phyloP scores from a whole-genome alignment of 495 filamentous ascomycete species.

The Aspergillus olivimuriae region DNA sequence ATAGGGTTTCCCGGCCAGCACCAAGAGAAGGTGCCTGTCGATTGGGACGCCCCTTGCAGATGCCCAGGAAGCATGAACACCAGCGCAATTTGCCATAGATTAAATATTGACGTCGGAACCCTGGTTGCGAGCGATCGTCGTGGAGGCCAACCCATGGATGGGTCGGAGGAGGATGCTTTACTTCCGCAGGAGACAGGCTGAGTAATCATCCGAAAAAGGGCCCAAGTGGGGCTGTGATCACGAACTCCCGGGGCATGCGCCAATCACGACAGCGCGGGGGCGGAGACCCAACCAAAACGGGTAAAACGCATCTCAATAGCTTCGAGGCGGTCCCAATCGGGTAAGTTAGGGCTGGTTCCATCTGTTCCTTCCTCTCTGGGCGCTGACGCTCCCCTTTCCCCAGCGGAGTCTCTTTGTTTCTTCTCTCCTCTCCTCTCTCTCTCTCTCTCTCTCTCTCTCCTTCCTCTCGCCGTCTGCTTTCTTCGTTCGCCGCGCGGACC shows the following conservation, averaged over 20 bases:
- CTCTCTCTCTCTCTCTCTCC: conserved; percentile 17
- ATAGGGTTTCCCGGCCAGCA: not conserved
- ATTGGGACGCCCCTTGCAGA: too few relatives aligned
- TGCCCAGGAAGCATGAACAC: too few relatives aligned
- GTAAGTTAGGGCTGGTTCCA: conserved; percentile 3
- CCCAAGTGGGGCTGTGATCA: conserved; percentile 7
- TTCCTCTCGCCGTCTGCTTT: conserved; percentile 15
- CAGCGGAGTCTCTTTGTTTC: not conserved
- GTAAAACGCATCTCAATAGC: conserved; percentile 9
- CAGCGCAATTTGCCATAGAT: too few relatives aligned
- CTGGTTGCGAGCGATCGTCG: too few relatives aligned
- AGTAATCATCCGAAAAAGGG: too few relatives aligned
- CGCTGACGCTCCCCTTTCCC: not conserved
- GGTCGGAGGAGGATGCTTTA: not conserved
- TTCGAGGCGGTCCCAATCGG: conserved; percentile 10
- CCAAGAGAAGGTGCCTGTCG: too few relatives aligned
- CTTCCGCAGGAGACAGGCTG: not conserved
- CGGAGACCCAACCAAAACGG: not conserved
- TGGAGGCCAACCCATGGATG: too few relatives aligned
- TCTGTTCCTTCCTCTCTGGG: not conserved
- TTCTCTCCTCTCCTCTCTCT: conserved; percentile 8
- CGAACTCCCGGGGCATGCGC: conserved; percentile 13
- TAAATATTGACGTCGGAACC: too few relatives aligned
- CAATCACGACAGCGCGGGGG: not conserved
- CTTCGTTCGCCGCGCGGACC: conserved; percentile 8